Conservation (phyloP, 2,329 filamentous ascomycete species). For the Neonectria ditissima region DNA sequence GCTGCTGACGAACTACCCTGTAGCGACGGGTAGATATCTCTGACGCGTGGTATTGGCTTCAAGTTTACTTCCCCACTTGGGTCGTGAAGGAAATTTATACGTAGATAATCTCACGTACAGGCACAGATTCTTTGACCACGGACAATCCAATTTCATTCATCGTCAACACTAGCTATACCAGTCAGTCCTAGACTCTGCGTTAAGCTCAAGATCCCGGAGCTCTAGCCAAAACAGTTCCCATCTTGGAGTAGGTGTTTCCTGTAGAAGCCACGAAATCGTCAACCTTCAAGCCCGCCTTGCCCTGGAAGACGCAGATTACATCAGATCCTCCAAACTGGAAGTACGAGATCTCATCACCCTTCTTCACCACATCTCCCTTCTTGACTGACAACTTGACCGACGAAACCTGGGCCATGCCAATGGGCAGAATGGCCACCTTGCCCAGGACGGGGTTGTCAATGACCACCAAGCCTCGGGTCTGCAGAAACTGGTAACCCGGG, state of each 20-base stretch:
- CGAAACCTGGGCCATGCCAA: conserved; percentile 59
- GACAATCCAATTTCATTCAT: too few species aligned
- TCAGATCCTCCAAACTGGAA: conserved; percentile 60
- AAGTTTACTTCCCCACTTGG: too few species aligned
- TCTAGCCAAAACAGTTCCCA: conserved; percentile 37
- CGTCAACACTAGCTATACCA: too few species aligned
- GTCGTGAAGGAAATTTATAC: too few species aligned
- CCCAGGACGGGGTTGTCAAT: conserved; percentile 52
- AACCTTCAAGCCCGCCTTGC: conserved; percentile 31
- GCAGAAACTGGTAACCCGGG: conserved; percentile 55
- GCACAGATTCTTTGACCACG: too few species aligned
- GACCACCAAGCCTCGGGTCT: conserved; percentile 54
- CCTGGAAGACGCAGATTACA: conserved; percentile 54
- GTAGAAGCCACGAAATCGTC: conserved; percentile 35
- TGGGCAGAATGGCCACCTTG: conserved; percentile 55
- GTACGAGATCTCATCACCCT: conserved; percentile 56
- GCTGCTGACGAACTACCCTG: too few species aligned
- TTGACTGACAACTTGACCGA: conserved; percentile 51
- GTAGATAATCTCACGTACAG: too few species aligned
- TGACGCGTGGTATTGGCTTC: too few species aligned
- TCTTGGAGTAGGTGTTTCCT: conserved; percentile 32
- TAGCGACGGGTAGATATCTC: too few species aligned
- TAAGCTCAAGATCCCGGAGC: too few species aligned
- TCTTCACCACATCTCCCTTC: conserved; percentile 45
- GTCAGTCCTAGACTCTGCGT: too few species aligned